phyloP scores from a whole-genome alignment of 169 alveolate species.

The Cryptosporidium parvum region DNA sequence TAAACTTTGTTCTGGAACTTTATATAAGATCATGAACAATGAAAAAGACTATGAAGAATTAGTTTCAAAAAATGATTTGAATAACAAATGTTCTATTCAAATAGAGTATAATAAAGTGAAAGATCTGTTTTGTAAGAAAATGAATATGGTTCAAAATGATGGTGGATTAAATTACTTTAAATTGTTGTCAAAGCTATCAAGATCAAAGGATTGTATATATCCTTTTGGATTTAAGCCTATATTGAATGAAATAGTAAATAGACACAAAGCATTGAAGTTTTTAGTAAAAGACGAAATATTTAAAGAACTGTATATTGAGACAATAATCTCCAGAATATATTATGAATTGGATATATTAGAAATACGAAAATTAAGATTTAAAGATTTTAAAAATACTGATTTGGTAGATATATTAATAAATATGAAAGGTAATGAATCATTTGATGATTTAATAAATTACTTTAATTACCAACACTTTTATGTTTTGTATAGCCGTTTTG shows the following conservation, averaged over 20 bases:
- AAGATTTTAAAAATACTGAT: slow-evolving; percentile 86
- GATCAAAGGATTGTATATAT: slow-evolving; percentile 7
- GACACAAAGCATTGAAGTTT: slow-evolving; percentile 45
- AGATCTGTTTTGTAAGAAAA: not conserved
- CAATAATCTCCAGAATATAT: slow-evolving; percentile 87
- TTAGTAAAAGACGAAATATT: slow-evolving; percentile 24
- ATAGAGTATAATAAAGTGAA: not conserved
- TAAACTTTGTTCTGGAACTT: slow-evolving; percentile 50
- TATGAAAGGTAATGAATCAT: slow-evolving; percentile 84
- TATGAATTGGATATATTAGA: slow-evolving; percentile 84
- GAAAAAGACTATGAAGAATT: not conserved
- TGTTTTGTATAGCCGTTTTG: slow-evolving; percentile 88
- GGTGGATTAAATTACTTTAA: slow-evolving; percentile 31
- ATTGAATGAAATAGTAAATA: slow-evolving; percentile 25
- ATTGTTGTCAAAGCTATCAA: slow-evolving; percentile 21
- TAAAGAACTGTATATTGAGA: slow-evolving; percentile 86
- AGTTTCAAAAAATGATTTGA: not conserved
- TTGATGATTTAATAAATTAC: slow-evolving; percentile 77
- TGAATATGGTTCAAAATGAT: not conserved
- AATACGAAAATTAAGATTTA: slow-evolving; percentile 83
- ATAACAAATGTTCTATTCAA: not conserved
- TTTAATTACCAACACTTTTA: slow-evolving; percentile 90
- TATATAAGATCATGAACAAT: slow-evolving; percentile 8
- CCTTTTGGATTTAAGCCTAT: slow-evolving; percentile 55
- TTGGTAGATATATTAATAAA: slow-evolving; percentile 78